Evolutionary conservation across 2,329 filamentous ascomycete genomes (phyloP), one percentile per base, ranked within the genome.

Genomic region (Ambrosiella xylebori): DNA sequence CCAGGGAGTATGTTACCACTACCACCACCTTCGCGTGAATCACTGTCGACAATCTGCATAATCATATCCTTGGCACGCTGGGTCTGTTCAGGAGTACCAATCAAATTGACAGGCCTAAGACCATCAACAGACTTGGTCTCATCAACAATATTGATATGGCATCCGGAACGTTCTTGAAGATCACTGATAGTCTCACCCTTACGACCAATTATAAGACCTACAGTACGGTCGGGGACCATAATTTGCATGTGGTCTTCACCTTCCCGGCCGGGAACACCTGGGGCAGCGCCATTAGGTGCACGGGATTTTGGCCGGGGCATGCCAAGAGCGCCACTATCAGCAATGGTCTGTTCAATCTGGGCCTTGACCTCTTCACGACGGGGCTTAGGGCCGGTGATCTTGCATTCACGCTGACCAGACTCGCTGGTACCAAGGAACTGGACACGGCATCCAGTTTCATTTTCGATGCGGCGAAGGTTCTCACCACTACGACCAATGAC

Each of bases 41-140:
- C 89, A 70, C 88, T 95, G 64, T 95, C 89, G 57, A 95, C 89
- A 67, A 95, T 95, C 67, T 95, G 88, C 73, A 95, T 82, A 64
- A 95, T 95, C 61, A 91, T 74, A 63, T 93, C 86, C 71, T 93
- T 91, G 44, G 89, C 89, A 62, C 81, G 79, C 52, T 81, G 81
- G 54, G 88, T 85, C 56, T 88, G 84, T 65, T 84, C 79, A 47
- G 79, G 79, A 47, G 83, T 82, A 60, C 89, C 89, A 64, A 95
- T 95, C 54, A 95, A 76, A 68, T 95, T 95, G 62, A 95, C 88
- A 36, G 90, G 89, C 55, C 89, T 82, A 61, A 95, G 75, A 50
- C 89, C 89, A 66, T 94, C 94, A 63, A 95, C 80, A 67, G 88
- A 95, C 76, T 95, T 94, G 64, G 88, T 88, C 71, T 95, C 89